A percentile compares a stretch with the other conserved stretches of the same genome.
These are phyloP conservation scores for Pseudopyrenochaeta lycopersici DNA, from an alignment of 2,329 filamentous ascomycete genomes.

Conservation along the genomic window DNA sequence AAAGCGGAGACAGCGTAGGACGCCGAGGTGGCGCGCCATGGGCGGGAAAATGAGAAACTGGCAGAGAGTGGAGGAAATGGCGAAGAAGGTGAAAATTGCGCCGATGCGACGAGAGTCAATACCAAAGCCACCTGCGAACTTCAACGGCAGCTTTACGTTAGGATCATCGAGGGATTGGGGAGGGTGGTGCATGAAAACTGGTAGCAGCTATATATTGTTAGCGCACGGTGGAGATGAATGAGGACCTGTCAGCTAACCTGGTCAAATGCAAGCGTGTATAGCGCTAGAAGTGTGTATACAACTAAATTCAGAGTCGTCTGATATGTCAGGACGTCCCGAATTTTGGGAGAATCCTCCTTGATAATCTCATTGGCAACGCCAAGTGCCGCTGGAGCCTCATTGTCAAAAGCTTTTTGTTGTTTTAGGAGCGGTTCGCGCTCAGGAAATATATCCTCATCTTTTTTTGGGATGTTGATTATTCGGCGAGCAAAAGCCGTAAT, in stretches of 20 bases:
- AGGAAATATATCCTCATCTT: conserved; percentile 7
- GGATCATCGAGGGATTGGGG: conserved; percentile 62
- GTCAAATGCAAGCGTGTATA: conserved; percentile 86
- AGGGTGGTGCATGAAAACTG: conserved; percentile 87
- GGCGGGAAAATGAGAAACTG: conserved; percentile 89
- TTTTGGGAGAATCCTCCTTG: conserved; percentile 41
- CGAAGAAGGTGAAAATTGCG: conserved; percentile 84
- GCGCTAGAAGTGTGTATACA: conserved; percentile 80
- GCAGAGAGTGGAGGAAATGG: conserved; percentile 78
- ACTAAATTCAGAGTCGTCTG: conserved; percentile 80
- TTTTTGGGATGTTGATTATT: conserved; percentile 20
- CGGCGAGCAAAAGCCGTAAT: conserved; percentile 55
- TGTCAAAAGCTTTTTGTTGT: conserved; percentile 27
- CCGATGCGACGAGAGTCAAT: conserved; percentile 78
- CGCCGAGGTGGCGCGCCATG: conserved; percentile 75
- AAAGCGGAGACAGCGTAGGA: conserved; percentile 76
- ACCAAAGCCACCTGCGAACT: conserved; percentile 85
- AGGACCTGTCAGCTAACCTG: conserved; percentile 56
- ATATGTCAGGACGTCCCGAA: conserved; percentile 73
- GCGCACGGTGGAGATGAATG: not conserved
- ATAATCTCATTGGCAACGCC: conserved; percentile 1
- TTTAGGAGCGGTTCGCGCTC: conserved; percentile 45
- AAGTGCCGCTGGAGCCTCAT: conserved; percentile 18
- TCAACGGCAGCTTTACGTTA: conserved; percentile 73
- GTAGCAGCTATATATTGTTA: conserved; percentile 64